Evolutionary conservation across 305 asterid species (phyloP).

Genomic region (Fraxinus angustifolia): DNA sequence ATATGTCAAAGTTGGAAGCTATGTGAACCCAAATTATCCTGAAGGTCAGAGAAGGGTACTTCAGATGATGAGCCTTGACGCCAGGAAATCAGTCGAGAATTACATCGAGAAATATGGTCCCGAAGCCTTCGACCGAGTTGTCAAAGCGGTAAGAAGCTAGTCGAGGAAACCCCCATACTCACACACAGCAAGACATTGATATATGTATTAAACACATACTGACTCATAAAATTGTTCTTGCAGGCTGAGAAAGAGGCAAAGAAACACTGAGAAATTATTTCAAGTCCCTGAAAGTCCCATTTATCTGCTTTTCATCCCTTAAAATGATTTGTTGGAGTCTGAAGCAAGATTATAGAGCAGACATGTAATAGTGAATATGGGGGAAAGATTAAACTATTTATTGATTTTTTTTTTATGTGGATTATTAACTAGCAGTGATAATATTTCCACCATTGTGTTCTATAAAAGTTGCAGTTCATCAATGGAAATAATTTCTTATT

Average conservation of each 20-base stretch:
- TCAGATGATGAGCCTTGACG: slow-evolving; percentile 93
- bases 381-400: neutral
- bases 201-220: neutral
- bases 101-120: slow-evolving; percentile 74
- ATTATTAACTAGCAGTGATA: neutral
- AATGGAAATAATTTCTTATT: neutral
- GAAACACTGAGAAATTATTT: neutral
- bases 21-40: slow-evolving; percentile 49
- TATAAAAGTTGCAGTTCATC: neutral
- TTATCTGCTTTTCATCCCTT: neutral
- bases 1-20: slow-evolving; percentile 57
- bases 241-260: slow-evolving; percentile 8
- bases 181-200: neutral
- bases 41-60: slow-evolving; percentile 67
- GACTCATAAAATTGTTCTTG: neutral
- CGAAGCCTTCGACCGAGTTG: slow-evolving; percentile 74
- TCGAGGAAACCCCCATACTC: neutral
- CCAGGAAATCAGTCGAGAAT: slow-evolving; percentile 70
- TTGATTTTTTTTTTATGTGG: neutral
- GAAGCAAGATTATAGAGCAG: neutral
- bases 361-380: neutral
- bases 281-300: neutral
- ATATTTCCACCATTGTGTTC: neutral
- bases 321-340: neutral
- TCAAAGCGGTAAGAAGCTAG: slow-evolving; percentile 54